A percentile compares a stretch with the other conserved stretches of the same genome.
phyloP scores from a whole-genome alignment of 129 eudicot genomes.

The Kitagawia praeruptora region DNA sequence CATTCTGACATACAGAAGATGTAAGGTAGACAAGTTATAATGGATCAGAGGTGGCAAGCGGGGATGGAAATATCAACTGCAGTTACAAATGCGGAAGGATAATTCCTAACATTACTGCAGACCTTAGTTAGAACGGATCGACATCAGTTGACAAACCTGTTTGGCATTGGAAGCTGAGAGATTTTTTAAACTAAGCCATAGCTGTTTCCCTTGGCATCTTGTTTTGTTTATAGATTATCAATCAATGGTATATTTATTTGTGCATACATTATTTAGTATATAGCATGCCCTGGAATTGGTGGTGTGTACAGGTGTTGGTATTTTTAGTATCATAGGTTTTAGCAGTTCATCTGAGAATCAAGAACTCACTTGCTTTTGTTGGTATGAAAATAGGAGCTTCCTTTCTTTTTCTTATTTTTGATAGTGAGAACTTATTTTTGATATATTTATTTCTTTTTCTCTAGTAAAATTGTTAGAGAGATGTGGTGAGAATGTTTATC shows the following conservation, averaged over 20 bases:
- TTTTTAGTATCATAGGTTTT: neutral
- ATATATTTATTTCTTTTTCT: too few relatives aligned
- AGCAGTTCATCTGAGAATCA: neutral
- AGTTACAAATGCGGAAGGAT: conserved; percentile 10
- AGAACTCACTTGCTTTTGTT: neutral
- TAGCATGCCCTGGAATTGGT: conserved; percentile 21
- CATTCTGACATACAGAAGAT: conserved; percentile 34
- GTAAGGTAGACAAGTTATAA: conserved; percentile 18
- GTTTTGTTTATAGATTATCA: conserved; percentile 27
- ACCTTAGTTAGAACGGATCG: conserved; percentile 7
- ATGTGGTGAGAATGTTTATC: too few relatives aligned
- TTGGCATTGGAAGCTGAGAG: conserved; percentile 12
- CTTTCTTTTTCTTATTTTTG: neutral
- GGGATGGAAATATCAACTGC: conserved; percentile 1
- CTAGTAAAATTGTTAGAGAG: too few relatives aligned
- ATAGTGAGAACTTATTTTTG: neutral
- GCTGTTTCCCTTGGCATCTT: neutral
- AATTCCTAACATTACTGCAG: conserved; percentile 14
- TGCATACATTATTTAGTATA: conserved; percentile 14
- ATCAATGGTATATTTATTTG: conserved; percentile 24
- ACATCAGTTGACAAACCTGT: conserved; percentile 7
- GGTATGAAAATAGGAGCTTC: neutral
- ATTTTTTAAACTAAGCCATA: conserved; percentile 18
- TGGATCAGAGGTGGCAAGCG: neutral
- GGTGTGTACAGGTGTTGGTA: conserved; percentile 40